Evolutionary conservation across 108 stramenopile genomes (phyloP), one percentile per base, ranked within the genome.

Genomic region (Asterionellopsis glacialis): DNA sequence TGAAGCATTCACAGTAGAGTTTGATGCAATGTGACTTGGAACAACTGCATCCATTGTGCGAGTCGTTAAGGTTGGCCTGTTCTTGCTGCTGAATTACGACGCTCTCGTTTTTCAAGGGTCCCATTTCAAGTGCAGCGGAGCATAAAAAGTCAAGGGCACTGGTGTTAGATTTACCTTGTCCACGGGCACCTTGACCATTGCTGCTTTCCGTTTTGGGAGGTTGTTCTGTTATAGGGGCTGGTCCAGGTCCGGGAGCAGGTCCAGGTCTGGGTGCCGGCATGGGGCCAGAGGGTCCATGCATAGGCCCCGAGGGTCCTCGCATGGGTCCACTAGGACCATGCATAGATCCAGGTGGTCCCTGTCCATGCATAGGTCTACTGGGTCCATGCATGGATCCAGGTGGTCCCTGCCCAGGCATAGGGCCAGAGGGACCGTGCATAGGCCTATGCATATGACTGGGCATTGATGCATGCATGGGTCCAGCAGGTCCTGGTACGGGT

Each of bases 1-100:
- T 88, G 66, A 96, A 96, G 69, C 95, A 96, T 58, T 94, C 91
- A 74, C 95, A 96, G 69, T 96, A 96, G 15, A 94, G 69, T 66
- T 93, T 93, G 23, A 96, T 70, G 68, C 95, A 96, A 56, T 74
- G 69, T 0, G 85, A 85, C 59, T 84, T 81, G 39, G 84, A 81
- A 76, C 95, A 96, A 57, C 86, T 86, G 70, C 95, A 96, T 5
- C 81, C 77, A n/a, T 67, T 66, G 11, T 13, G 63, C 22, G 56
- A 64, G 14, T 77, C 81, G 51, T 79, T 68, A 24, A 77, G 59
- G n/a, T n/a, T n/a, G n/a, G n/a, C n/a, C n/a, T n/a, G n/a, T n/a
- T n/a, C n/a, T n/a, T n/a, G n/a, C n/a, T n/a, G n/a, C n/a, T n/a
- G n/a, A n/a, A n/a, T n/a, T n/a, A n/a, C n/a, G n/a, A n/a, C n/a